A percentile compares a stretch with the other conserved stretches of the same genome.
These are phyloP conservation scores for Aspergillus pseudoglaucus DNA, from an alignment of 2,329 filamentous ascomycete genomes.

Conservation along the genomic window DNA sequence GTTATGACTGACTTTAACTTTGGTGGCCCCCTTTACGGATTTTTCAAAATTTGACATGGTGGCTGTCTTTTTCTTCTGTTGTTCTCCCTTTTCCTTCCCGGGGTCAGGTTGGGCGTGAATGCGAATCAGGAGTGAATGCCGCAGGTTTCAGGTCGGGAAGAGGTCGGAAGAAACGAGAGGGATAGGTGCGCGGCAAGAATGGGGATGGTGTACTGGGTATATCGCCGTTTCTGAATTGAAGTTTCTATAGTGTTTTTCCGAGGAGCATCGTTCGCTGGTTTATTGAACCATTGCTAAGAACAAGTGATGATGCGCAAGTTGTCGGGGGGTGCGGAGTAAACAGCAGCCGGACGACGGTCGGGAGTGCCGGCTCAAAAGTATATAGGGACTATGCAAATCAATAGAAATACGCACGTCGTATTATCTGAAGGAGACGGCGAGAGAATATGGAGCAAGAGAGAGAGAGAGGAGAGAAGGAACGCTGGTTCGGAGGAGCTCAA, in stretches of 20 bases:
- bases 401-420: neutral
- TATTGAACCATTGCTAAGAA: conserved; percentile 24
- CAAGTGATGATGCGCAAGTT: conserved; percentile 9
- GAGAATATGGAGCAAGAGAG: too few relatives aligned
- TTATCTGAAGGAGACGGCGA: neutral
- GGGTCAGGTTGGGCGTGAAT: conserved; percentile 9
- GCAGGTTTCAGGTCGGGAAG: neutral
- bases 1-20: conserved; percentile 69
- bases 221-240: conserved; percentile 13
- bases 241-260: conserved; percentile 18
- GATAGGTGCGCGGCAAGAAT: neutral
- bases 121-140: conserved; percentile 6
- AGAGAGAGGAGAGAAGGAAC: conserved; percentile 1
- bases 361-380: neutral
- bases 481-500: too few relatives aligned
- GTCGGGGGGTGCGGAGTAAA: conserved; percentile 1
- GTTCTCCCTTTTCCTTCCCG: neutral
- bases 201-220: conserved; percentile 1
- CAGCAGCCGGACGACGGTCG: neutral
- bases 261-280: conserved; percentile 15
- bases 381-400: neutral
- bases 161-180: neutral
- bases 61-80: neutral
- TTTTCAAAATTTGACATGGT: conserved; percentile 76
- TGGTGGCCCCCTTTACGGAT: conserved; percentile 96